Conservation (phyloP, 78 protist species). For the Protostelium mycophagum region DNA sequence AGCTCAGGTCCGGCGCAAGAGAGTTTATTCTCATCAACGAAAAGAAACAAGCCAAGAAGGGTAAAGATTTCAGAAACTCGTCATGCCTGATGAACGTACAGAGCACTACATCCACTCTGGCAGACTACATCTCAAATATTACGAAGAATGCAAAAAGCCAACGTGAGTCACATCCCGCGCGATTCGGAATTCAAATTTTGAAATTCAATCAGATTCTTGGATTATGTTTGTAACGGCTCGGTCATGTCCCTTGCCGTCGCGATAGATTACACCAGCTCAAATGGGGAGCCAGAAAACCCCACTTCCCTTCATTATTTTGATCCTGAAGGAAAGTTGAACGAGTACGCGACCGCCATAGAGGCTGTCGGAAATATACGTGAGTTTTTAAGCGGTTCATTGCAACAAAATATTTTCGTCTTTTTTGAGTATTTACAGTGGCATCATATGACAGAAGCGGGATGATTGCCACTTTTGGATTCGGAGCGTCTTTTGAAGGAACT, state of each 20-base stretch:
- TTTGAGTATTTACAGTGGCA: not conserved
- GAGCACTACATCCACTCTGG: not conserved
- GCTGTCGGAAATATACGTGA: conserved; percentile 35
- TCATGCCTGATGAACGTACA: not conserved
- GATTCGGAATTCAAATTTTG: too few species aligned
- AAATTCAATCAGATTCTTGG: conserved; percentile 59
- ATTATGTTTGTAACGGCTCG: conserved; percentile 60
- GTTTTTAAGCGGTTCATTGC: too few species aligned
- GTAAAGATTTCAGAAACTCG: too few species aligned
- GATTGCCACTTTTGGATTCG: conserved; percentile 81
- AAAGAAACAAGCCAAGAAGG: not conserved
- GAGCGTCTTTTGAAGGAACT: conserved; percentile 39
- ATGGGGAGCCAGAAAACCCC: conserved; percentile 40
- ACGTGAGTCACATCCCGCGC: not conserved
- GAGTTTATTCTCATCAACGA: not conserved
- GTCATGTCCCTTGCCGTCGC: conserved; percentile 69
- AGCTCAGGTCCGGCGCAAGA: not conserved
- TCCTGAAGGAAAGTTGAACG: conserved; percentile 23
- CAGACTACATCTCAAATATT: not conserved
- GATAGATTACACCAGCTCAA: conserved; percentile 87
- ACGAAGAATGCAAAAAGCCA: not conserved
- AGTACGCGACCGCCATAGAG: conserved; percentile 58
- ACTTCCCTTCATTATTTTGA: conserved; percentile 70
- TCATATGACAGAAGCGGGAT: conserved; percentile 4
- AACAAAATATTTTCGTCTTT: too few species aligned